Percentiles rank a stretch among this genome's conserved stretches.
Evolutionary conservation across 2,329 filamentous ascomycete genomes (phyloP).

Genomic region (Sphaerostilbella broomeana): DNA sequence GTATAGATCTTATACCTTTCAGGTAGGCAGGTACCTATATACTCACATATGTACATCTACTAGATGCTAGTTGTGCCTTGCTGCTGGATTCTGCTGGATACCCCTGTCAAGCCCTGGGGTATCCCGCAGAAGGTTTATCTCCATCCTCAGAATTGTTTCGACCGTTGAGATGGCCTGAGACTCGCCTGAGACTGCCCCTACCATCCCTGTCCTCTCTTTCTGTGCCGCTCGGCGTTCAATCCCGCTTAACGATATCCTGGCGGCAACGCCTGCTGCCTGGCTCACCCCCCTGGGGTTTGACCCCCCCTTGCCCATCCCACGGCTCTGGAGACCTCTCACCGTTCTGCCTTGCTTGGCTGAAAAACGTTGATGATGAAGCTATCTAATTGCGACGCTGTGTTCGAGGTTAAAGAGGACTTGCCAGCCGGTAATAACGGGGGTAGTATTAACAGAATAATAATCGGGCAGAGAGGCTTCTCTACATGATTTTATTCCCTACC

Average conservation of each 20-base stretch:
- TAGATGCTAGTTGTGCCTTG: background rate
- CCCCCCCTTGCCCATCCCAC: background rate
- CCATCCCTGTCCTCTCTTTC: background rate
- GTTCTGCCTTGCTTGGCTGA: background rate
- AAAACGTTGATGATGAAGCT: too few species aligned
- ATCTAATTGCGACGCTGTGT: too few species aligned
- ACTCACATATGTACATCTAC: background rate
- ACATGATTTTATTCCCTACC: too few species aligned
- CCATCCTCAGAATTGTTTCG: background rate
- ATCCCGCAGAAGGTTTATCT: constrained; percentile 1
- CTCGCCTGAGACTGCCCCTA: background rate
- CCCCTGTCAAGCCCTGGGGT: too few species aligned
- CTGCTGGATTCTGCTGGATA: background rate
- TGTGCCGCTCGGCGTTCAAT: background rate
- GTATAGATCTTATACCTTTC: too few species aligned
- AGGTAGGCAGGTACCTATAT: too few species aligned
- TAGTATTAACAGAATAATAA: too few species aligned
- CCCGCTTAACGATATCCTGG: background rate
- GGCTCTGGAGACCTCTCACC: constrained; percentile 1
- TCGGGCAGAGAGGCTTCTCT: too few species aligned
- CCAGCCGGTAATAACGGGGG: too few species aligned
- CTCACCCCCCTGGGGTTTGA: too few species aligned
- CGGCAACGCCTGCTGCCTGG: background rate
- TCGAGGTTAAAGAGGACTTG: too few species aligned
- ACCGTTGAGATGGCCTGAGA: constrained; percentile 6